Conservation (phyloP, 306 rosid species). For the Arachis hypogaea region DNA sequence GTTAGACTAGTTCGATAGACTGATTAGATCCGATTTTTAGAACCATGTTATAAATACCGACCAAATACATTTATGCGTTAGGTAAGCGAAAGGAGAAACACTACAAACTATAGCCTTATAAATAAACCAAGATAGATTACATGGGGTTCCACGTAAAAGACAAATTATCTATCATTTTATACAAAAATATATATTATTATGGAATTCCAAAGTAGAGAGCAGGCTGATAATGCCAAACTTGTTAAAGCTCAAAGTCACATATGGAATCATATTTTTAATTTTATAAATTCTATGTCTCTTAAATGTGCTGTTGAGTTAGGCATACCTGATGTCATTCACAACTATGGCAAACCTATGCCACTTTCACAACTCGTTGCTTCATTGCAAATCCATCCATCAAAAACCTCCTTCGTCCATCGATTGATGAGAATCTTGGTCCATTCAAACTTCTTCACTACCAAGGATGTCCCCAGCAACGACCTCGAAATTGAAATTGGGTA, state of each 20-base stretch:
- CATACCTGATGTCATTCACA: slow-evolving; percentile 42
- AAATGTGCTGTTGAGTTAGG: slow-evolving; percentile 35
- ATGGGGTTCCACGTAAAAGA: no score
- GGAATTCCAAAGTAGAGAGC: slow-evolving; percentile 4
- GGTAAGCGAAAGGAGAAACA: no score
- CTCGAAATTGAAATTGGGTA: neutral
- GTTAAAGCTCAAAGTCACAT: slow-evolving; percentile 33
- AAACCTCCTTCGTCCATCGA: neutral
- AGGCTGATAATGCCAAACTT: slow-evolving; percentile 3
- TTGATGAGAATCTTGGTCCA: slow-evolving; percentile 38
- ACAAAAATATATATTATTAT: neutral
- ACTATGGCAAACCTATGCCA: slow-evolving; percentile 39
- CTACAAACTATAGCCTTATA: no score
- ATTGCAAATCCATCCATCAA: slow-evolving; percentile 34
- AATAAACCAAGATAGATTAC: no score
- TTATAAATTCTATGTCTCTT: slow-evolving; percentile 43
- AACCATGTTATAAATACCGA: no score
- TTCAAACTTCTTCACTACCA: slow-evolving; percentile 27
- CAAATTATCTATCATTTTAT: no score
- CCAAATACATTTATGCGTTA: no score
- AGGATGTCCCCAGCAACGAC: neutral
- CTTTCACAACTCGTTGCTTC: slow-evolving; percentile 37
- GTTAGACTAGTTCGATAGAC: no score
- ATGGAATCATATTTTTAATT: slow-evolving; percentile 29
- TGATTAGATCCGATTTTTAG: no score